Evolutionary conservation across 768 basidiomycete genomes (phyloP), one percentile per base, ranked within the genome.

Genomic region (Cystobasidium onofrii): DNA sequence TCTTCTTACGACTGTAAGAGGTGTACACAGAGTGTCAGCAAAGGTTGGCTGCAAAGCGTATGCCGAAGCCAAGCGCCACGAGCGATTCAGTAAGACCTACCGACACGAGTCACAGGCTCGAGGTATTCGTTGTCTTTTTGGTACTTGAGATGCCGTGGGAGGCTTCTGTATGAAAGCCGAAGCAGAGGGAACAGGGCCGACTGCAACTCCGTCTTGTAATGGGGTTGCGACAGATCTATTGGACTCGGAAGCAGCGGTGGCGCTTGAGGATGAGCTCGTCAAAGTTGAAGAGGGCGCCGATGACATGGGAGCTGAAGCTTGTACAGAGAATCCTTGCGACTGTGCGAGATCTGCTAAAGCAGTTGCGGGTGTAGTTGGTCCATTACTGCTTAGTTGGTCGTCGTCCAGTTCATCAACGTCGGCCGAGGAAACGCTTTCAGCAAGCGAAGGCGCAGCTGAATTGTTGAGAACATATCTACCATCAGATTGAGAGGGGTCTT

Each of bases 1-100:
- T 44, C 36, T 71, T 71, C 31, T 71, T 71, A 7, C 69, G 69
- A 9, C 69, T 71, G 66, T 50, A n/a, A n/a, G n/a, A n/a, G n/a
- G n/a, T n/a, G n/a, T n/a, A n/a, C n/a, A n/a, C n/a, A n/a, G n/a
- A n/a, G n/a, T n/a, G n/a, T n/a, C n/a, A n/a, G n/a, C n/a, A n/a
- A n/a, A n/a, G n/a, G n/a, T n/a, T n/a, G n/a, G n/a, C n/a, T n/a
- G n/a, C n/a, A n/a, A n/a, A n/a, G n/a, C n/a, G n/a, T n/a, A n/a
- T n/a, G n/a, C n/a, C n/a, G n/a, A n/a, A n/a, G n/a, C n/a, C 57
- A 36, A 39, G 25, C 25, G 23, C 15, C 17, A 64, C 17, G 63
- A 46, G 43, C 33, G 63, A n/a, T n/a, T n/a, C n/a, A n/a, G 34
- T 3, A 27, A 46, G 43, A 71, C 69, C 29, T 31, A 71, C 69